Evolutionary conservation across 257 asterid species (phyloP).

Genomic region (Solanum etuberosum): DNA sequence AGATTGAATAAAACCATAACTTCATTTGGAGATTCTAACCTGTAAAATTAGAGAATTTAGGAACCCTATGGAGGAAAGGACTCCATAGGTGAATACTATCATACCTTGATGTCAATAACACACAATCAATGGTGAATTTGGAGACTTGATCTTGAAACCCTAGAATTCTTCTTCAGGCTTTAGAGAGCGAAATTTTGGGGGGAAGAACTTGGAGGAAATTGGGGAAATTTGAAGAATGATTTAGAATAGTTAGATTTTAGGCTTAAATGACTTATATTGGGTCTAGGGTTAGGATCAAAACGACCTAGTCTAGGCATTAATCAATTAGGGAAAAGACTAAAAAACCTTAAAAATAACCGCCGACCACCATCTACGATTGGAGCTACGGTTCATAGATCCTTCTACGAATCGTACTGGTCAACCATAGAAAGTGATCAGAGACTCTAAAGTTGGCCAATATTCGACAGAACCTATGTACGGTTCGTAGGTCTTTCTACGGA

Average conservation of each 20-base stretch:
- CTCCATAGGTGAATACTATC: background rate
- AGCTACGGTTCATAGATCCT: too few species aligned
- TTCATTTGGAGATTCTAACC: too few species aligned
- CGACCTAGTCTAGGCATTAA: background rate
- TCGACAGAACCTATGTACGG: too few species aligned
- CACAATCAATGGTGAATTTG: background rate
- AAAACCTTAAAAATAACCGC: too few species aligned
- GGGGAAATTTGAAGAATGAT: background rate
- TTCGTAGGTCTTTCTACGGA: too few species aligned
- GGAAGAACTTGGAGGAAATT: background rate
- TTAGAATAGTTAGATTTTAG: too few species aligned
- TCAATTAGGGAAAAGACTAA: background rate
- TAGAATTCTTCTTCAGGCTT: background rate
- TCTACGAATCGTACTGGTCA: background rate
- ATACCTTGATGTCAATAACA: background rate
- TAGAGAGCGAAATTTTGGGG: background rate
- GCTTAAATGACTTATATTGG: background rate
- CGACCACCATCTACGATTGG: background rate
- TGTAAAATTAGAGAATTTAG: too few species aligned
- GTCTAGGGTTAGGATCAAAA: background rate
- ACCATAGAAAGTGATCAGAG: too few species aligned
- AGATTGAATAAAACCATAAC: too few species aligned
- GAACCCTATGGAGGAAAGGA: background rate
- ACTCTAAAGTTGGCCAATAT: too few species aligned
- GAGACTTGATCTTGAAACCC: background rate